Evolutionary conservation across 2,329 filamentous ascomycete genomes (phyloP), one percentile per base, ranked within the genome.

Genomic region (Rhytidhysteron rufulum): DNA sequence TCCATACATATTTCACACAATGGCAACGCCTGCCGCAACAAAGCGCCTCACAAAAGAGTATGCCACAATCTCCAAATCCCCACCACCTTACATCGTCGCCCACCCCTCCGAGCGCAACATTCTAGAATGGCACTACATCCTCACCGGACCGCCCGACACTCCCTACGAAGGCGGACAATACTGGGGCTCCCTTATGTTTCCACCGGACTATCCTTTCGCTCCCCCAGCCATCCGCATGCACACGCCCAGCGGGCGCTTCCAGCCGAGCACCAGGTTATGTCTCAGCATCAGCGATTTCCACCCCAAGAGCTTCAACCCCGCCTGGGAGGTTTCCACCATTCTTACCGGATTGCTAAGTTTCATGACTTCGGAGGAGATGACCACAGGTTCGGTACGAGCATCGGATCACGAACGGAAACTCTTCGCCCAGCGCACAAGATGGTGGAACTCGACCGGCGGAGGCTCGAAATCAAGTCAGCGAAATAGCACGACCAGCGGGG

Each of bases 341-440:
- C 73, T 98, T 13, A 94, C 95, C 40, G 93, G 93, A 8, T 78
- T 98, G 20, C 74, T 97, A 47, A 94, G 86, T 29, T 98, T 98
- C 69, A 98, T 98, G 93, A 97, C 91, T 2, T 88, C 87, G 50
- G 91, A 98, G 61, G 93, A 98, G 71, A 96, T 97, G 86, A 98
- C 93, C 0, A 97, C 93, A 0, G 93, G 93, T 2, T 90, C 85
- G 21, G 80, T 98, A 21, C 83, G 84, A 5, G 87, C 83, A 15
- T 85, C 80, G 0, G 79, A 87, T 36, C 73, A 78, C 3, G 90
- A 97, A 72, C 80, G 91, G 45, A 85, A 81, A 63, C 78, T 84
- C 55, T 80, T 89, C 36, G 89, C 93, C 0, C 75, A 78, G 18
- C 78, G 86, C 47, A 87, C 88, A 13, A 75, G 87, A 40, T 98